phyloP scores from a whole-genome alignment of 2,329 filamentous ascomycete genomes.

The Basipetospora chlamydospora region DNA sequence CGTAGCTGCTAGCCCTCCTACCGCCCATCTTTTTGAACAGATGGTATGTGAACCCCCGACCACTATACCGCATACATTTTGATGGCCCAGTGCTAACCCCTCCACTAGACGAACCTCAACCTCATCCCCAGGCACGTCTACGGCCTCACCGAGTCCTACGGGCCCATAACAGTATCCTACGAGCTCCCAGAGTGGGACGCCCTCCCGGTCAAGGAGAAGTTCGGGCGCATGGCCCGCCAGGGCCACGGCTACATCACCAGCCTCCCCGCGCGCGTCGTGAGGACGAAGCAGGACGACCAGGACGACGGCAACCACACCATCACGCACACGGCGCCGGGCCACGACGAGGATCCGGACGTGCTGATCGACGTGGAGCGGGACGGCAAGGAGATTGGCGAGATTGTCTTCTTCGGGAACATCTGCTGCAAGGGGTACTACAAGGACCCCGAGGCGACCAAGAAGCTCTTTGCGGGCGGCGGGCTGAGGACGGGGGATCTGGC shows the following conservation, averaged over 20 bases:
- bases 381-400: conserved; percentile 35
- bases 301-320: conserved; percentile 9
- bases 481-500: conserved; percentile 85
- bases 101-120: conserved; percentile 45
- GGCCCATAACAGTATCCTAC: conserved; percentile 90
- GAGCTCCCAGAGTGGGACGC: conserved; percentile 71
- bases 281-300: conserved; percentile 56
- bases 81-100: too few species aligned
- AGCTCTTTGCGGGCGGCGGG: conserved; percentile 76
- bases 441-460: conserved; percentile 69
- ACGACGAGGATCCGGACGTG: conserved; percentile 9
- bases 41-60: conserved; percentile 44
- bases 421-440: conserved; percentile 88
- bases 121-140: conserved; percentile 88
- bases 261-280: conserved; percentile 68
- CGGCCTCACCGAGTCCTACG: conserved; percentile 78
- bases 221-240: conserved; percentile 80
- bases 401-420: conserved; percentile 83
- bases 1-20: conserved; percentile 83
- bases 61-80: too few species aligned
- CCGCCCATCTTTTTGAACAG: conserved; percentile 78
- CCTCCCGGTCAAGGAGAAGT: conserved; percentile 62
- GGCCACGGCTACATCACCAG: conserved; percentile 83
- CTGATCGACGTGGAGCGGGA: conserved; percentile 31
- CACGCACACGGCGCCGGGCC: not conserved